Evolutionary conservation across 306 rosid genomes (phyloP), one percentile per base, ranked within the genome.

Genomic region (Cicer chorassanicum): DNA sequence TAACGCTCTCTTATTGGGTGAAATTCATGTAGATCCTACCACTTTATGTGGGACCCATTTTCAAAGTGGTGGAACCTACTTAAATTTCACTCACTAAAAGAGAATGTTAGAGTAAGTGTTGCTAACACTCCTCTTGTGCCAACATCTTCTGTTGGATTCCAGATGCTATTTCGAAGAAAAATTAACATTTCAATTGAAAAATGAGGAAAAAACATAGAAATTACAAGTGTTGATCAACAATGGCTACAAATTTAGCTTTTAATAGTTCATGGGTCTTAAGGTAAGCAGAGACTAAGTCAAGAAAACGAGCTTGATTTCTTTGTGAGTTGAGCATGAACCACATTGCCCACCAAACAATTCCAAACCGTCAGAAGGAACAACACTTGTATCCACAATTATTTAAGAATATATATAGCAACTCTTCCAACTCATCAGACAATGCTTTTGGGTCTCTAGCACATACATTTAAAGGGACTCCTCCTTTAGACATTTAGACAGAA

Each of bases 101-200:
- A 21, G 63, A 19, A 19, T 9, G 39, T 56, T 49, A 8, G 19
- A 49, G n/a, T 56, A 39, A 21, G 14, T 7, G 38, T 7, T 12
- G 7, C 40, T 56, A 56, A 39, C 14, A 24, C 8, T 56, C 8
- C 8, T 21, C 8, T 56, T 21, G 4, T 62, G 62, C 63, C 29
- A 62, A 29, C 68, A 45, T 12, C 39, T 34, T n/a, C 51, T 44
- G 15, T 38, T 67, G 48, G 46, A 73, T 19, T 65, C 43, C 67
- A 29, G 38, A 41, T 45, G 70, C 40, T 14, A 6, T 54, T 42
- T 38, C 54, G 54, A 38, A 57, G 45, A 73, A 34, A 66, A 40
- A 67, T 61, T 13, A 56, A 61, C 51, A 10, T 39, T 60, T 53
- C 69, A 73, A 59, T 60, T 7, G 53, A 34, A 44, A 68, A 70